Evolutionary conservation across 2,329 filamentous ascomycete genomes (phyloP).

Genomic region (Fusarium foetens): DNA sequence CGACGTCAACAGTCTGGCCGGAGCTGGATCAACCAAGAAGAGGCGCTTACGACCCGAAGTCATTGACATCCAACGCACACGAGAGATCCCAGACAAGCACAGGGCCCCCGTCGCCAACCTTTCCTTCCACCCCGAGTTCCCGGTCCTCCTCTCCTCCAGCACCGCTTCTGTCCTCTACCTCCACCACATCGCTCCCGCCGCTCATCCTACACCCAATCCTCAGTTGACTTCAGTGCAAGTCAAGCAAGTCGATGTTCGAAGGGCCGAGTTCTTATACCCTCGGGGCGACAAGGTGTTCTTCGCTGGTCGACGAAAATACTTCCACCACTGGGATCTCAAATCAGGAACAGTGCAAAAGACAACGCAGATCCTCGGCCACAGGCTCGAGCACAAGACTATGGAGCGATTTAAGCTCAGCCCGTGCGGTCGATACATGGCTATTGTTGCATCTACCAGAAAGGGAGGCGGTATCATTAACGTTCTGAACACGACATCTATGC

Average conservation of each 20-base stretch:
- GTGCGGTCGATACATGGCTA: slow-evolving; percentile 84
- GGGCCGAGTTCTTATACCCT: slow-evolving; percentile 81
- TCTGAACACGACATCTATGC: slow-evolving; percentile 79
- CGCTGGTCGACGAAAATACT: slow-evolving; percentile 87
- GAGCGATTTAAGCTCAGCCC: slow-evolving; percentile 90
- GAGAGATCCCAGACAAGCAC: slow-evolving; percentile 84
- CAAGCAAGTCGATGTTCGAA: slow-evolving; percentile 83
- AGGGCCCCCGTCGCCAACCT: slow-evolving; percentile 84
- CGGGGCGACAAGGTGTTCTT: slow-evolving; percentile 84
- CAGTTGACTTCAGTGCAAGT: slow-evolving; percentile 91
- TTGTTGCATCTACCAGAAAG: slow-evolving; percentile 82
- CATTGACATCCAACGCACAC: slow-evolving; percentile 87
- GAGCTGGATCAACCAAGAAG: slow-evolving; percentile 63
- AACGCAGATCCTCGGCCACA: slow-evolving; percentile 76
- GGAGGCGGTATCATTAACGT: slow-evolving; percentile 91
- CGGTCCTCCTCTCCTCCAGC: slow-evolving; percentile 89
- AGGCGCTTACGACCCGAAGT: slow-evolving; percentile 85
- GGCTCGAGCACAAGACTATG: slow-evolving; percentile 88
- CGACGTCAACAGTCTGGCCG: slow-evolving; percentile 74
- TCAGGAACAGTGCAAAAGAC: slow-evolving; percentile 87
- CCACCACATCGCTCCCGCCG: slow-evolving; percentile 84
- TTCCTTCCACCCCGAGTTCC: slow-evolving; percentile 88
- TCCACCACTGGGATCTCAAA: slow-evolving; percentile 92
- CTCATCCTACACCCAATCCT: slow-evolving; percentile 83
- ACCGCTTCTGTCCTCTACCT: slow-evolving; percentile 86